phyloP scores from a whole-genome alignment of 2,329 filamentous ascomycete genomes.

The Colletotrichum sansevieriae region DNA sequence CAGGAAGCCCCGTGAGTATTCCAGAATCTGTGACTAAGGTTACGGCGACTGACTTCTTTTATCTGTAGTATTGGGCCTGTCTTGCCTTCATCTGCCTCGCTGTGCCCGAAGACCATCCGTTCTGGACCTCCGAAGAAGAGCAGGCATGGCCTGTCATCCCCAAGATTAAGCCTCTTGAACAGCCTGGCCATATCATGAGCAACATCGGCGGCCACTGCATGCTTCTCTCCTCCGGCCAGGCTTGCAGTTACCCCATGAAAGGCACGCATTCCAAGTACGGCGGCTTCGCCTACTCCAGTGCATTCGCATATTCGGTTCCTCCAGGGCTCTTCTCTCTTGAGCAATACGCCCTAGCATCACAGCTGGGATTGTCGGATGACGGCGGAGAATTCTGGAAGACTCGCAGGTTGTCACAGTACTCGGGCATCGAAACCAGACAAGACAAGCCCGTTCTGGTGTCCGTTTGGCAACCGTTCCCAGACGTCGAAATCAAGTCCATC shows the following conservation, averaged over 20 bases:
- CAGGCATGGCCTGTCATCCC: constrained; percentile 68
- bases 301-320: constrained; percentile 82
- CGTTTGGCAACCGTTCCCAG: constrained; percentile 77
- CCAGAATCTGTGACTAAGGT: not conserved
- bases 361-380: constrained; percentile 82
- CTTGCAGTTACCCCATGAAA: constrained; percentile 86
- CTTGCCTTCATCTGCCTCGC: constrained; percentile 81
- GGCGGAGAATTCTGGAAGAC: constrained; percentile 85
- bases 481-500: constrained; percentile 75
- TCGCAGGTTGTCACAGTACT: constrained; percentile 75
- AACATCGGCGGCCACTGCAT: constrained; percentile 81
- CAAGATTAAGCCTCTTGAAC: constrained; percentile 70
- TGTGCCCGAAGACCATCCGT: constrained; percentile 76
- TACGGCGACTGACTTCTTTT: not conserved
- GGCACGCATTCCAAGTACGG: constrained; percentile 87
- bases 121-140: constrained; percentile 80
- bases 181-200: constrained; percentile 80
- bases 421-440: constrained; percentile 69
- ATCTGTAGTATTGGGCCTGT: constrained; percentile 79
- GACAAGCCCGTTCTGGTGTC: constrained; percentile 73
- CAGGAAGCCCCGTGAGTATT: constrained; percentile 68
- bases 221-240: constrained; percentile 81
- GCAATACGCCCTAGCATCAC: constrained; percentile 81
- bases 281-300: constrained; percentile 81
- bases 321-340: constrained; percentile 82